Evolutionary conservation across 108 stramenopile genomes (phyloP), one percentile per base, ranked within the genome.

Genomic region (Pseudonitzschia multiseries): DNA sequence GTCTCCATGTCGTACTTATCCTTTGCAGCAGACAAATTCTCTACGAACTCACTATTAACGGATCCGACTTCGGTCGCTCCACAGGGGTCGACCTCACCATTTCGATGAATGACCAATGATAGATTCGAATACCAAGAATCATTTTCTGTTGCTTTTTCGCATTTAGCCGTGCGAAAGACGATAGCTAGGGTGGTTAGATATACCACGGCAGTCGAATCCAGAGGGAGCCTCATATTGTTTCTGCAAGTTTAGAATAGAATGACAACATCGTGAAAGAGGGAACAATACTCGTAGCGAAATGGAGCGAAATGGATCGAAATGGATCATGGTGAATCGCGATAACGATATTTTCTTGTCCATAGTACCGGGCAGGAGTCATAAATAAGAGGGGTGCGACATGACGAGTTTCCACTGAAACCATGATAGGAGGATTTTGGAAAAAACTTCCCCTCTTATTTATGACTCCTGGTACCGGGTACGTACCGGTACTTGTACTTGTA

Each of bases 11-110:
- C 72, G 68, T 89, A 89, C 73, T 89, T 91, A 26, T 54, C 64
- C 27, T 2, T 36, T 17, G 70, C 57, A 21, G 27, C 18, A 2
- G 59, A 20, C 59, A 44, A 65, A 20, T 21, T 21, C 17, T 46
- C 40, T 8, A 59, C 27, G 8, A 59, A 59, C 48, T 60, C 59
- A 77, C 13, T 24, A 29, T 27, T 2, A 73, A 46, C 59, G 40
- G 9, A 36, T 65, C 26, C 52, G 6, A 27, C 20, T 52, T 15
- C 28, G 18, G 80, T 73, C 9, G 42, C 13, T 31, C 78, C 80
- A 71, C 92, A 93, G 10, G 89, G 75, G 41, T 89, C 81, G 2
- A 84, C 31, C 66, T 93, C 86, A 12, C 92, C 92, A 70, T 90
- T 93, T 0, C 88, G 83, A 75, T 93, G 92, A 33, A 93, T 61